Evolutionary conservation across 1,284 basidiomycete genomes (phyloP).

Genomic region (Cryptococcus sp.): DNA sequence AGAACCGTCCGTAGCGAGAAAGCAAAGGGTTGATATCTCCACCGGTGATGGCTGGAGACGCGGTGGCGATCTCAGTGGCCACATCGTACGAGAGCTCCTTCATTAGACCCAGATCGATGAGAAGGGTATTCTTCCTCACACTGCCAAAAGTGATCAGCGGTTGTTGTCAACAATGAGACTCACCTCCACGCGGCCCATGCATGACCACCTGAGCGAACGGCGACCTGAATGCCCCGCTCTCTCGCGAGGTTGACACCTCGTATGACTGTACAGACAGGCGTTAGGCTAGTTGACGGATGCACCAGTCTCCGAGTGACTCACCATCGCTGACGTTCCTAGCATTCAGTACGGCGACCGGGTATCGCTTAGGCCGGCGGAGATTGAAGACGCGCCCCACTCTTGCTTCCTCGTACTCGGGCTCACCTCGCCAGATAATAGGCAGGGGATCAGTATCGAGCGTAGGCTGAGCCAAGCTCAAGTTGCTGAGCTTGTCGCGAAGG

Average conservation of each 20-base stretch:
- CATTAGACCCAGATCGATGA: neutral
- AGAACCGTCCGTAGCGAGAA: neutral
- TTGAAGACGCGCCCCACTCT: neutral
- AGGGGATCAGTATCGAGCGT: neutral
- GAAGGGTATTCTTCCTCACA: neutral
- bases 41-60: neutral
- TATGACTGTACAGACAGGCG: neutral
- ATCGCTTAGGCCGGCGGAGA: neutral
- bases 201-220: neutral
- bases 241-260: neutral
- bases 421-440: neutral
- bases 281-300: neutral
- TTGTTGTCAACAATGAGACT: neutral
- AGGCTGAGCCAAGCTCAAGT: neutral
- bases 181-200: neutral
- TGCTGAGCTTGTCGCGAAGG: too few relatives aligned
- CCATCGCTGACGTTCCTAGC: conserved; percentile 1
- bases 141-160: neutral
- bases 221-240: neutral
- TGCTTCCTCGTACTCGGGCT: neutral
- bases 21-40: neutral
- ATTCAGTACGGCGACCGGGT: neutral
- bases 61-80: neutral
- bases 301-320: neutral
- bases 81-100: conserved; percentile 1